phyloP scores from a whole-genome alignment of 805 yeast genomes.

The Nakazawaea molendinolei region DNA sequence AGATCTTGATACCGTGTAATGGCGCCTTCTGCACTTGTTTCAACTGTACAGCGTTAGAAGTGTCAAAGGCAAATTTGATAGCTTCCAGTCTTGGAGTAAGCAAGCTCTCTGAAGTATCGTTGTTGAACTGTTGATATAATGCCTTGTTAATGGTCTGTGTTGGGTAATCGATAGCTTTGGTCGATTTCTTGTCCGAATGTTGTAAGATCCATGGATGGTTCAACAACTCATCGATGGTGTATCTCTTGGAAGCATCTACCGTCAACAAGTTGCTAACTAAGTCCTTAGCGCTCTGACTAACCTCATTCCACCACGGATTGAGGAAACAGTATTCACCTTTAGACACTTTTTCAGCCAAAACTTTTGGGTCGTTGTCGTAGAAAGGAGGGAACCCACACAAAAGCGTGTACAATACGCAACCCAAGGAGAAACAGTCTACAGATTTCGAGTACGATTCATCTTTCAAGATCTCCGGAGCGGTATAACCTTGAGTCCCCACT shows the following conservation, averaged over 20 bases:
- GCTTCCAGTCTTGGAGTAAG: constrained; percentile 32
- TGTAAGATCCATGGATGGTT: constrained; percentile 59
- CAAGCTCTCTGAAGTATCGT: constrained; percentile 17
- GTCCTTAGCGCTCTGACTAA: constrained; percentile 61
- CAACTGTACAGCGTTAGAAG: constrained; percentile 19
- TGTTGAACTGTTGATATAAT: constrained; percentile 21
- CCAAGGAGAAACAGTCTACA: constrained; percentile 71
- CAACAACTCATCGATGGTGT: constrained; percentile 60
- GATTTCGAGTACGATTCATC: constrained; percentile 57
- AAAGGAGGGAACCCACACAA: constrained; percentile 74
- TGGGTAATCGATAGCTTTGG: constrained; percentile 23
- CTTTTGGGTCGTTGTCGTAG: constrained; percentile 61
- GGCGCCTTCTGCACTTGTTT: background rate
- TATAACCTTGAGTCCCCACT: constrained; percentile 72
- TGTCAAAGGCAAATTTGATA: constrained; percentile 30
- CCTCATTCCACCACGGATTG: constrained; percentile 88
- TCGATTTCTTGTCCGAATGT: constrained; percentile 10
- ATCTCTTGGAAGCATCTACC: constrained; percentile 63
- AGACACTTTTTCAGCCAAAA: constrained; percentile 60
- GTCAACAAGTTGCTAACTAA: constrained; percentile 61
- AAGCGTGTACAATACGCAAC: constrained; percentile 63
- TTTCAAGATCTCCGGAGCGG: constrained; percentile 64
- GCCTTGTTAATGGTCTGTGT: constrained; percentile 22
- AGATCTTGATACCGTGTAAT: constrained; percentile 2
- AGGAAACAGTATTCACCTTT: constrained; percentile 69